These are phyloP conservation scores for Podospora tetraspora DNA, from an alignment of 495 filamentous ascomycete species.

Conservation along the genomic window DNA sequence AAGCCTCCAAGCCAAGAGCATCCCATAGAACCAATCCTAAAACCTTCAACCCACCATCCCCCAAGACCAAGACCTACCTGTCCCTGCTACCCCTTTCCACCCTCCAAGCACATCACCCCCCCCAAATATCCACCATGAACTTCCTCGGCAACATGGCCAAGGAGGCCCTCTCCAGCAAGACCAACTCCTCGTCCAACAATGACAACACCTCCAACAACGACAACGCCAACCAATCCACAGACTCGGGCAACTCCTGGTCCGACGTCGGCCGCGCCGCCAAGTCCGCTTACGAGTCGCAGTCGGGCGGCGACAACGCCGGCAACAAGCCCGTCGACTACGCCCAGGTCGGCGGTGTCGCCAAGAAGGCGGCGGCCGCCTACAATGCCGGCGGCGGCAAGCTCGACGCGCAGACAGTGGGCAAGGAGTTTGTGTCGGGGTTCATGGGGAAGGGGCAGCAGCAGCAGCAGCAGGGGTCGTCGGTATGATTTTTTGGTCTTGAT, in stretches of 20 bases:
- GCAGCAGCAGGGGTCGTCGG: not conserved
- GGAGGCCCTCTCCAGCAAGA: not conserved
- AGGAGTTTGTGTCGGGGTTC: constrained; percentile 11
- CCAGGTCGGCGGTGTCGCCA: constrained; percentile 15
- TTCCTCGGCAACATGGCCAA: constrained; percentile 16
- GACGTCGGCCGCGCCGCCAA: constrained; percentile 16
- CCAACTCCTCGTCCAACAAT: not conserved
- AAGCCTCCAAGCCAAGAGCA: not conserved
- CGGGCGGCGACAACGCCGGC: constrained; percentile 8
- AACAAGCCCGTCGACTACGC: constrained; percentile 13
- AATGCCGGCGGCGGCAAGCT: constrained; percentile 10
- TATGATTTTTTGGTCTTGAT: not conserved
- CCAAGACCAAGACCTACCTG: not conserved
- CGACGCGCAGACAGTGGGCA: constrained; percentile 12
- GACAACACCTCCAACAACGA: constrained; percentile 6
- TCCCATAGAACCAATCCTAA: not conserved
- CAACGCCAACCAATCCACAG: not conserved
- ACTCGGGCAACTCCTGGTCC: constrained; percentile 2
- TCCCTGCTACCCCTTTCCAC: not conserved
- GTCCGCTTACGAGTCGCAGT: constrained; percentile 3
- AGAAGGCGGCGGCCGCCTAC: constrained; percentile 18
- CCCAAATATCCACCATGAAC: constrained; percentile 6
- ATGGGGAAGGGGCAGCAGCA: not conserved
- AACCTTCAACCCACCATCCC: not conserved
- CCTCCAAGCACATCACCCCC: not conserved